Evolutionary conservation across 2,329 filamentous ascomycete species (phyloP).

Genomic region (Didymella keratinophila): DNA sequence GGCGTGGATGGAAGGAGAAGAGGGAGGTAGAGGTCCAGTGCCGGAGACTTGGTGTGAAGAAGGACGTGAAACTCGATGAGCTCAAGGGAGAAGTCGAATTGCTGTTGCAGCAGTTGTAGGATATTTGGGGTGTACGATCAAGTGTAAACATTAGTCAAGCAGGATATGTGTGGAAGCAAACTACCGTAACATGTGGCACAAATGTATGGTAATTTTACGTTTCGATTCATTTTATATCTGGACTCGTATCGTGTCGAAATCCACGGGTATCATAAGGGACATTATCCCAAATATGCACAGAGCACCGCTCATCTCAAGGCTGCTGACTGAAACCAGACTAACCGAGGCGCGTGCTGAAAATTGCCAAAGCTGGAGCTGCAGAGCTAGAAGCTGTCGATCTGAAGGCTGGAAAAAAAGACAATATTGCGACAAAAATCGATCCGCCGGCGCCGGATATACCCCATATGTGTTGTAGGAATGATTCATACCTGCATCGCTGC

Average conservation of each 20-base stretch:
- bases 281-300: slow-evolving; percentile 33
- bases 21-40: slow-evolving; percentile 78
- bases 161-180: background rate
- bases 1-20: slow-evolving; percentile 53
- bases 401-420: slow-evolving; percentile 12
- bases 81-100: slow-evolving; percentile 55
- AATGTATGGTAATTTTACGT: slow-evolving; percentile 22
- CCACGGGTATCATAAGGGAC: slow-evolving; percentile 36
- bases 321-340: slow-evolving; percentile 14
- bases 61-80: slow-evolving; percentile 63
- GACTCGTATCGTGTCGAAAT: slow-evolving; percentile 24
- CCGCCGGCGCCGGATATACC: slow-evolving; percentile 15
- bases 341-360: slow-evolving; percentile 18
- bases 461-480: slow-evolving; percentile 24
- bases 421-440: slow-evolving; percentile 11
- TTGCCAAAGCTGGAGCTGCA: slow-evolving; percentile 11
- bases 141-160: background rate
- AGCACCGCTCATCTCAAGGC: slow-evolving; percentile 15
- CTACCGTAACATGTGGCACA: background rate
- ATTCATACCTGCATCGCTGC: slow-evolving; percentile 23
- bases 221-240: slow-evolving; percentile 33
- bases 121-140: background rate
- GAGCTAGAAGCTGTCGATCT: slow-evolving; percentile 3
- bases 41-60: slow-evolving; percentile 69
- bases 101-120: slow-evolving; percentile 34